These are phyloP conservation scores for Chytriomyces sp. DNA, from an alignment of 192 early-diverging fungal species.

Conservation along the genomic window DNA sequence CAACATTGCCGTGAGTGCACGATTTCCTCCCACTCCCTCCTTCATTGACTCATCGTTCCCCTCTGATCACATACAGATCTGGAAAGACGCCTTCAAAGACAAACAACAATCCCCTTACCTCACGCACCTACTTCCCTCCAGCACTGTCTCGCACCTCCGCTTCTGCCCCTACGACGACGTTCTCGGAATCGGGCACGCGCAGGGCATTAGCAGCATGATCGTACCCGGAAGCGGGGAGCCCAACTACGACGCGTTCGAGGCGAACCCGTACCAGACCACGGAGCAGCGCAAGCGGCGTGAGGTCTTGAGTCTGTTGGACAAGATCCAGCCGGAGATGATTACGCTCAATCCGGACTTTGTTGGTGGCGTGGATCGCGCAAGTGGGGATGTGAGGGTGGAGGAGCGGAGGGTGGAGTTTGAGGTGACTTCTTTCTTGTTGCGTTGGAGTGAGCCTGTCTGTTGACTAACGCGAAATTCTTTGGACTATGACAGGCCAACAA, in stretches of 20 bases:
- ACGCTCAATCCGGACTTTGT: slow-evolving; percentile 79
- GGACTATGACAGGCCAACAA: slow-evolving; percentile 43
- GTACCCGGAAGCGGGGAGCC: slow-evolving; percentile 94
- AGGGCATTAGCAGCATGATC: slow-evolving; percentile 78
- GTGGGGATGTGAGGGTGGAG: slow-evolving; percentile 63
- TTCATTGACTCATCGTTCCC: slow-evolving; percentile 1
- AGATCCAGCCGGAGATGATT: slow-evolving; percentile 94
- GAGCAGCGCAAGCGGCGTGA: slow-evolving; percentile 87
- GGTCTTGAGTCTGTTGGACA: slow-evolving; percentile 86
- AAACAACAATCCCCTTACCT: slow-evolving; percentile 88
- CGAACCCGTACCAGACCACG: slow-evolving; percentile 89
- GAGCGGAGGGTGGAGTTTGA: slow-evolving; percentile 57
- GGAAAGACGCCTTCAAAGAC: slow-evolving; percentile 81
- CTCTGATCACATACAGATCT: slow-evolving; percentile 58
- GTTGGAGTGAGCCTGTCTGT: background rate
- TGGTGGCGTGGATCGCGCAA: slow-evolving; percentile 73
- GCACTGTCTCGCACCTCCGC: slow-evolving; percentile 53
- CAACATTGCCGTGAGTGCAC: slow-evolving; percentile 60
- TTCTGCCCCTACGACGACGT: slow-evolving; percentile 99
- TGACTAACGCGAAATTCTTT: background rate
- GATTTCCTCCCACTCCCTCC: slow-evolving; percentile 17
- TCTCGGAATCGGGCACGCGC: slow-evolving; percentile 78
- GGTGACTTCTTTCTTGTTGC: slow-evolving; percentile 26
- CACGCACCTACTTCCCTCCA: slow-evolving; percentile 67
- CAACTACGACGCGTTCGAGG: slow-evolving; percentile 91